Evolutionary conservation across 305 asterid genomes (phyloP).

Genomic region (Rubia balearica): DNA sequence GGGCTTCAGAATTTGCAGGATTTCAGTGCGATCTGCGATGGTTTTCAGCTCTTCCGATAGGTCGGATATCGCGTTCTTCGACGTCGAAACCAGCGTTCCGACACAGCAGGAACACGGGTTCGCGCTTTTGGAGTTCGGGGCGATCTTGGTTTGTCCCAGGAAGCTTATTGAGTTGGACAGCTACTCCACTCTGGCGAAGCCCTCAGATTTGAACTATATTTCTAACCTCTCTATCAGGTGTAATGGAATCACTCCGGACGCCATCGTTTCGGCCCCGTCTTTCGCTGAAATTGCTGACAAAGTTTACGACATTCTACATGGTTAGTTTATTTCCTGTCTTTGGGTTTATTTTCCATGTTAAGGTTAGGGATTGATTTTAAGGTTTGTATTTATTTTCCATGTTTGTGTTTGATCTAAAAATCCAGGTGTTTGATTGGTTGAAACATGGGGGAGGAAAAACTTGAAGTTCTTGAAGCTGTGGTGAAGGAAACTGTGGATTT

Average conservation of each 20-base stretch:
- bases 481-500: constrained; percentile 96
- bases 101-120: constrained; percentile 59
- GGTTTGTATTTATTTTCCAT: background rate
- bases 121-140: constrained; percentile 79
- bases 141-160: constrained; percentile 83
- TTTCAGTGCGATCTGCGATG: constrained; percentile 24
- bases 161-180: constrained; percentile 72
- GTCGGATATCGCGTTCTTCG: constrained; percentile 90
- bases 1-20: background rate
- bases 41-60: constrained; percentile 32
- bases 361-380: too few relatives aligned
- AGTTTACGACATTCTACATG: constrained; percentile 75
- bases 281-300: constrained; percentile 66
- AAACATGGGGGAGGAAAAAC: constrained; percentile 77
- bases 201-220: constrained; percentile 57
- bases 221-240: constrained; percentile 69
- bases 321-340: constrained; percentile 38
- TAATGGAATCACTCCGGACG: constrained; percentile 64
- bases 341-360: background rate
- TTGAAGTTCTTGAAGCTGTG: constrained; percentile 96
- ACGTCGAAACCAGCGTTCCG: constrained; percentile 83
- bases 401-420: constrained; percentile 27
- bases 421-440: constrained; percentile 13
- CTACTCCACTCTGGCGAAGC: constrained; percentile 68
- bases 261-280: constrained; percentile 55